phyloP scores from a whole-genome alignment of 768 basidiomycete species.

The Termitomyces sp. region DNA sequence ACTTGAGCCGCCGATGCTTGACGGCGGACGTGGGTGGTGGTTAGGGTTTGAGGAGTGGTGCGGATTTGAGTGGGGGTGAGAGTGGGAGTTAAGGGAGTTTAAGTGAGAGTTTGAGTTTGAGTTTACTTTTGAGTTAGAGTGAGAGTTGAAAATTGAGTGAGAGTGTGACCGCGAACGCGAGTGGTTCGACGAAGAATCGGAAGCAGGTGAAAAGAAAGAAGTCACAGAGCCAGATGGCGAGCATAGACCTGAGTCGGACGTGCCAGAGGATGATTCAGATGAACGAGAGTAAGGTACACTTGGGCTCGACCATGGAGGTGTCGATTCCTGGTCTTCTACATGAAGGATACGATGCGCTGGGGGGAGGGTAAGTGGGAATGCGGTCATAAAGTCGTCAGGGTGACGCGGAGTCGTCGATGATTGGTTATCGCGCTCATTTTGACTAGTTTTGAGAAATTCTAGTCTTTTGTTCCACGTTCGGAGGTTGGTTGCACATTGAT shows the following conservation, averaged over 20 bases:
- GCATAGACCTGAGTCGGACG: slow-evolving; percentile 21
- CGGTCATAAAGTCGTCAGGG: slow-evolving; percentile 35
- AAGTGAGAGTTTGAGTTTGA: slow-evolving; percentile 5
- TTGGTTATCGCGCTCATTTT: slow-evolving; percentile 35
- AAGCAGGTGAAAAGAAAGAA: slow-evolving; percentile 24
- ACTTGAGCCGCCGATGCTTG: slow-evolving; percentile 16
- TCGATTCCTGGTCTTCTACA: slow-evolving; percentile 12
- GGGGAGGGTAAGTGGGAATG: slow-evolving; percentile 31
- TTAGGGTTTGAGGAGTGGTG: slow-evolving; percentile 9
- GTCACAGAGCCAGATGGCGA: slow-evolving; percentile 23
- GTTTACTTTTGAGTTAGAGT: background rate
- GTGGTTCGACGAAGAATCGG: slow-evolving; percentile 16
- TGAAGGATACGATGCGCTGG: slow-evolving; percentile 14
- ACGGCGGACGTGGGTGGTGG: slow-evolving; percentile 7
- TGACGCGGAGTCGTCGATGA: slow-evolving; percentile 53
- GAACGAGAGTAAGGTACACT: slow-evolving; percentile 16
- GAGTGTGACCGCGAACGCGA: background rate
- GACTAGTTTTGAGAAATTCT: slow-evolving; percentile 25
- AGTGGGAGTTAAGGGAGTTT: background rate
- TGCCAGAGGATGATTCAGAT: slow-evolving; percentile 18
- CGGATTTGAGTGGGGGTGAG: slow-evolving; percentile 1
- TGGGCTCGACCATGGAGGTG: slow-evolving; percentile 18
- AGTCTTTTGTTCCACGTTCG: slow-evolving; percentile 57
- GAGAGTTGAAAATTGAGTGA: background rate
- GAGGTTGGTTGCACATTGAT: slow-evolving; percentile 67